A percentile compares a stretch with the other conserved stretches of the same genome.
Evolutionary conservation across 306 rosid genomes (phyloP).

Genomic region (Gillenia trifoliata): DNA sequence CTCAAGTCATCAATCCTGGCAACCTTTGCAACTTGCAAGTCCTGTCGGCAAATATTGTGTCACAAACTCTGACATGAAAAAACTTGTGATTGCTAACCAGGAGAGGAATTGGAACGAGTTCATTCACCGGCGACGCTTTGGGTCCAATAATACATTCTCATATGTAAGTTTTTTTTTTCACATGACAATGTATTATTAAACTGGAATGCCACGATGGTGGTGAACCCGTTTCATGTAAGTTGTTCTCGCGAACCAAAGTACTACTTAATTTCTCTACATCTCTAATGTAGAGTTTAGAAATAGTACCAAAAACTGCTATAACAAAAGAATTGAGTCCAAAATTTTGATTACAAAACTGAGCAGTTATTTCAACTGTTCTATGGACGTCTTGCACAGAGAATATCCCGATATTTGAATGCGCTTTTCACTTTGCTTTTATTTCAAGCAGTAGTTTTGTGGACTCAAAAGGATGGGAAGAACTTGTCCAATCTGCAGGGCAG

Average conservation of each 20-base stretch:
- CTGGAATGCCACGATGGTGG: rapidly evolving
- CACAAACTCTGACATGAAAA: background rate
- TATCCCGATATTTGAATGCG: background rate
- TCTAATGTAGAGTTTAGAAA: background rate
- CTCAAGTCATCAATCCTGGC: background rate
- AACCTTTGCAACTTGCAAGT: background rate
- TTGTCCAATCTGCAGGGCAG: constrained; percentile 50
- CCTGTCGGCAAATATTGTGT: background rate
- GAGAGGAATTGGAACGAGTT: background rate
- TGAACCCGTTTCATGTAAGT: background rate
- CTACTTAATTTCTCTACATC: background rate
- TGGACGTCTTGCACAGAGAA: background rate
- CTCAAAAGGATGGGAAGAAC: constrained; percentile 47
- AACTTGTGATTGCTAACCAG: background rate
- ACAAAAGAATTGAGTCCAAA: background rate
- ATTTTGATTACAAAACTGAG: background rate
- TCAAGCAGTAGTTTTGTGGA: background rate
- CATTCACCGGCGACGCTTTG: no score
- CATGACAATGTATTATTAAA: no score
- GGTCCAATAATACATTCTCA: no score
- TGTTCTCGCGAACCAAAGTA: background rate
- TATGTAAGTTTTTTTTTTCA: no score
- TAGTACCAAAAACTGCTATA: constrained; percentile 4
- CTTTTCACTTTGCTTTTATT: background rate
- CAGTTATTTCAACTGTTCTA: background rate